Conservation (phyloP, 2,329 filamentous ascomycete species). For the Colletotrichum caudatum region DNA sequence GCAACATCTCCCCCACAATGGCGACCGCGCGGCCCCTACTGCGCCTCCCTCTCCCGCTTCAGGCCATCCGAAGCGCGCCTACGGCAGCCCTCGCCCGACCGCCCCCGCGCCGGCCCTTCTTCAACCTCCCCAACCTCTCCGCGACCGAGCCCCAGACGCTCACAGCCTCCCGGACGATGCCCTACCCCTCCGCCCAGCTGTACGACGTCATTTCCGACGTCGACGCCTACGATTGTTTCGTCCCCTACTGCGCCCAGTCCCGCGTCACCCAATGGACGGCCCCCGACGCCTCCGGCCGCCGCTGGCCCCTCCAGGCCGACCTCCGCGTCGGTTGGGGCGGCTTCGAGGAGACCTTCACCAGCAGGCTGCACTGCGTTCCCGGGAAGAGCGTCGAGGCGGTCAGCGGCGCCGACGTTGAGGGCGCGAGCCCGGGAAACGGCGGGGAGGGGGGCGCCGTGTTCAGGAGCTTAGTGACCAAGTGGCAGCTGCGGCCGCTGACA, state of each 20-base stretch:
- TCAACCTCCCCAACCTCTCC: slow-evolving; percentile 44
- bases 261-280: slow-evolving; percentile 80
- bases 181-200: slow-evolving; percentile 77
- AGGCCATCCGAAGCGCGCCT: slow-evolving; percentile 1
- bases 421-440: slow-evolving; percentile 35
- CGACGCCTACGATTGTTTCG: slow-evolving; percentile 83
- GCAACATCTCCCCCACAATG: slow-evolving; percentile 6
- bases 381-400: slow-evolving; percentile 81
- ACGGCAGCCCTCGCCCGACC: neutral
- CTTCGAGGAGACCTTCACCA: slow-evolving; percentile 86
- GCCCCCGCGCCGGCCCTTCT: slow-evolving; percentile 36
- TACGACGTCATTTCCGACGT: slow-evolving; percentile 92
- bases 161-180: slow-evolving; percentile 79
- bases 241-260: slow-evolving; percentile 89
- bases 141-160: slow-evolving; percentile 68
- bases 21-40: slow-evolving; percentile 19
- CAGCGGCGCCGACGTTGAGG: slow-evolving; percentile 67
- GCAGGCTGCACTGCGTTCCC: slow-evolving; percentile 81
- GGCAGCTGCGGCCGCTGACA: slow-evolving; percentile 68
- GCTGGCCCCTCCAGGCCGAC: slow-evolving; percentile 80
- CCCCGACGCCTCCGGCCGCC: slow-evolving; percentile 61
- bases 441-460: slow-evolving; percentile 64
- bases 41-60: slow-evolving; percentile 21
- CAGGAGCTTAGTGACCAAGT: slow-evolving; percentile 76
- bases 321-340: slow-evolving; percentile 88